Evolutionary conservation across 192 early-diverging fungal species (phyloP), one percentile per base, ranked within the genome.

Genomic region (Umbelopsis sp.): DNA sequence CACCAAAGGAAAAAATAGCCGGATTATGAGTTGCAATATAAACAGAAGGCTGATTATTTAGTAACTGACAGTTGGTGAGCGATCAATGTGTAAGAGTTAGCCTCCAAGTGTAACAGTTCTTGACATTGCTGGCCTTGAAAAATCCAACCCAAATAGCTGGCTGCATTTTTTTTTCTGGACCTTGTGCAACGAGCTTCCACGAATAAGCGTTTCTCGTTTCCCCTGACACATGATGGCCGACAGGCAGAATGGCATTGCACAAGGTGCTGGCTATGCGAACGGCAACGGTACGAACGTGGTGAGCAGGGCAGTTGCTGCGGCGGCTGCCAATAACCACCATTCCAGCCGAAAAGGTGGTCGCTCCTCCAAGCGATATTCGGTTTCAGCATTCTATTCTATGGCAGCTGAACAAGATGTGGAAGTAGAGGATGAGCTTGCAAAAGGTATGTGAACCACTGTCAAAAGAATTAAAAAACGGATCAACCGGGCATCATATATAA

Each of bases 371-470:
- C 84, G 90, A 64, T 93, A 93, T 77, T 90, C 90, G 2, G 87
- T 89, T 22, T 86, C 79, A 21, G 86, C 87, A 22, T 82, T 93
- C 18, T 93, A 91, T 67, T 93, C 91, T 13, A 91, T 93, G 80
- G 91, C 91, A 10, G 93, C 95, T 18, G 94, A 97, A 76, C 94
- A 94, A 75, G 95, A 97, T 76, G 90, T 90, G 30, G 95, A 95
- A 77, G 91, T 95, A 22, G 92, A 94, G 66, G 95, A 97, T 84
- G 95, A 95, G 69, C 90, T 97, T 45, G 93, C 95, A 20, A 84
- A 88, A 83, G 91, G 94, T 93, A 88, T 41, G 37, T 6, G 37
- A 6, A 41, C 7, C 2, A 75, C n/a, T 27, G 49, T 22, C 25
- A 16, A 13, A 45, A 30, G 27, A 21, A 50, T 35, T 33, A 5